Base-by-base conservation (phyloP, 2,329 filamentous ascomycete species). In the Ophidiomyces ophidiicola region DNA sequence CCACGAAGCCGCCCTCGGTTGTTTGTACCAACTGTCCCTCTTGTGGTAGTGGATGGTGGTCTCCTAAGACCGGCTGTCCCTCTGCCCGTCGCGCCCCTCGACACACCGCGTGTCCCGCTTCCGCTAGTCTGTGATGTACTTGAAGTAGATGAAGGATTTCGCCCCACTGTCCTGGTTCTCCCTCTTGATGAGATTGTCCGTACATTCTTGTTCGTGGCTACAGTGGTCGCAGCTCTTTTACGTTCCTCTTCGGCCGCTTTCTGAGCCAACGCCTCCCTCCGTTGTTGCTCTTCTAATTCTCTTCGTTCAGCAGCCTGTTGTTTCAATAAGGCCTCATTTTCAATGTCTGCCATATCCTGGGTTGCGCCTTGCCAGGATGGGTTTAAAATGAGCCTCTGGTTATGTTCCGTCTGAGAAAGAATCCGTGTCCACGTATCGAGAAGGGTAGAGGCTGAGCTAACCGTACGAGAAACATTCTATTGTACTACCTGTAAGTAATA, bases 401-500 rank as follows among this genome's bases (percentile, higher is more conserved):
- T 96, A 62, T 98, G 90, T 62, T 98, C 90, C 3, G 90, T 94
- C 61, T 98, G 90, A 5, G 85, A 90, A 8, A 98, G 74, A 48
- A 98, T 94, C 37, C 86, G 79, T 6, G 86, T 93, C 88, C 88
- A 98, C 11, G 87, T 93, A 52, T 92, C 86, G 21, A 98, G 76
- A 10, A 98, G 73, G 1, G 82, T 82, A 10, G 87, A 92, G 3
- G 90, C 86, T 40, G 87, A 88, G 48, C 74, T 73, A 29, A 96
- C 86, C 2, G 90, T 94, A 45, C 74, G 73, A 39, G 81, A 81
- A 24, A 96, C 87, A 17, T 81, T 92, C 82, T 83, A 29, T 21
- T 34, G 14, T 21, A 24, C 20, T 24, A 41, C 5, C 20, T 18
- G 32, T 41, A 17, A 33, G 37, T 19, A 28, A 33, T 6, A 19